Evolutionary conservation across 2,329 filamentous ascomycete genomes (phyloP).

Genomic region (Chrysoporthe deuterocubensis): DNA sequence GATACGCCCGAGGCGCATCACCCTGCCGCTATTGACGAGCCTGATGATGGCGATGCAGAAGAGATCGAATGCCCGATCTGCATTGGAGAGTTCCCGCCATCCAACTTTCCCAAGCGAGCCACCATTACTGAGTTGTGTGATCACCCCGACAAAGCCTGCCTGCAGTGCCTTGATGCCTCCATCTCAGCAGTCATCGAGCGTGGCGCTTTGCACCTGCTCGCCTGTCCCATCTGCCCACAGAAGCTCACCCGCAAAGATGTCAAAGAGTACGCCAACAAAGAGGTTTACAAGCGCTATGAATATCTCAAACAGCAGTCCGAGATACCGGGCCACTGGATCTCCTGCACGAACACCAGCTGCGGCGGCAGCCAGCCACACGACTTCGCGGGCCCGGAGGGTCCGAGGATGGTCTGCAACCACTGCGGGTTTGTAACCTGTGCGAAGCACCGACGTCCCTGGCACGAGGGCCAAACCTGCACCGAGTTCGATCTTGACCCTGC

Average conservation of each 20-base stretch:
- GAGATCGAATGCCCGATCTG: constrained; percentile 27
- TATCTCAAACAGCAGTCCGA: constrained; percentile 25
- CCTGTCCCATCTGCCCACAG: constrained; percentile 27
- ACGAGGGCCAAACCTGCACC: constrained; percentile 21
- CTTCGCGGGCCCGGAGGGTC: constrained; percentile 2
- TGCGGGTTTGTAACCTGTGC: constrained; percentile 24
- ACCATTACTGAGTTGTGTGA: constrained; percentile 22
- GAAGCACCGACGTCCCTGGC: constrained; percentile 26
- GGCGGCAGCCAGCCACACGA: constrained; percentile 25
- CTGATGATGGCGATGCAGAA: background rate
- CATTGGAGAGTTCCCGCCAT: constrained; percentile 21
- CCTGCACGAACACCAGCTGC: constrained; percentile 24
- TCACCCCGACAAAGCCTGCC: constrained; percentile 27
- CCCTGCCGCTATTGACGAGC: too few relatives aligned
- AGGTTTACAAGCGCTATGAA: constrained; percentile 20
- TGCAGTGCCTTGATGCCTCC: constrained; percentile 25
- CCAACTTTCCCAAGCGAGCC: constrained; percentile 13
- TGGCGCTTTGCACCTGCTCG: constrained; percentile 23
- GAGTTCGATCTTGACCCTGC: constrained; percentile 25
- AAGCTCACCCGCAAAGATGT: constrained; percentile 16
- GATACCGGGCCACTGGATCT: constrained; percentile 27
- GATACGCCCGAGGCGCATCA: background rate
- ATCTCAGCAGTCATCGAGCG: constrained; percentile 22
- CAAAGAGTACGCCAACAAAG: constrained; percentile 14
- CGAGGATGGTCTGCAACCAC: constrained; percentile 26